These are phyloP conservation scores for Fusarium sp. DNA, from an alignment of 2,329 filamentous ascomycete species.

Conservation along the genomic window DNA sequence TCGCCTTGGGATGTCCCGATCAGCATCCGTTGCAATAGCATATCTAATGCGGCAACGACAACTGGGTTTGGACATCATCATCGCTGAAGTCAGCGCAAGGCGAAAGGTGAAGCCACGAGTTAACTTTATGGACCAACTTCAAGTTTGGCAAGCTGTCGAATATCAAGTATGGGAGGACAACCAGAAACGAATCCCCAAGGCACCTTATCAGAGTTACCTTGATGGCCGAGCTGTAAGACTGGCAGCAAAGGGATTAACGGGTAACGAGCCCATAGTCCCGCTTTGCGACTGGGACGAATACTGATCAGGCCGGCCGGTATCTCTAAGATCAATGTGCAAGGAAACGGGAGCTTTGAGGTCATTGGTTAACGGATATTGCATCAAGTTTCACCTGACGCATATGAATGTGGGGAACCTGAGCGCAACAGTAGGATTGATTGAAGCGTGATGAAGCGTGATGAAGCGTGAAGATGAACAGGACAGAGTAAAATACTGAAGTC, in stretches of 20 bases:
- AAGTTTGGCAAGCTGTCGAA: conserved; percentile 46
- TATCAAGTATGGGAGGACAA: conserved; percentile 46
- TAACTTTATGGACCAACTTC: conserved; percentile 48
- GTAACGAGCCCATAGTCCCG: conserved; percentile 33
- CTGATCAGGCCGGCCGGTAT: conserved; percentile 4
- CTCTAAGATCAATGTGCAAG: neutral
- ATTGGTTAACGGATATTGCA: conserved; percentile 9
- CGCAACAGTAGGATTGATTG: neutral
- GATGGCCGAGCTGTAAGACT: conserved; percentile 31
- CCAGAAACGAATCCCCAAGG: conserved; percentile 42
- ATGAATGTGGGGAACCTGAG: neutral
- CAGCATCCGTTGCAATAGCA: conserved; percentile 45
- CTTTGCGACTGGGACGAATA: conserved; percentile 5
- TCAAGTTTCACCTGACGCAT: conserved; percentile 7
- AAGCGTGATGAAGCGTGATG: neutral
- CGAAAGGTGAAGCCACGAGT: conserved; percentile 42
- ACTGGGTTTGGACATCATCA: conserved; percentile 15
- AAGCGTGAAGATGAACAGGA: neutral
- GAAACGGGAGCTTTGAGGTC: neutral
- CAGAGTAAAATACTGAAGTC: neutral
- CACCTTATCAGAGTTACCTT: conserved; percentile 38
- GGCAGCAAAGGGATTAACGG: conserved; percentile 34
- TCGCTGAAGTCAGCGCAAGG: conserved; percentile 36
- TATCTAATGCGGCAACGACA: conserved; percentile 48
- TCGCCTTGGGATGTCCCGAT: conserved; percentile 49